phyloP scores from a whole-genome alignment of 306 rosid species.

The Corylus avellana region DNA sequence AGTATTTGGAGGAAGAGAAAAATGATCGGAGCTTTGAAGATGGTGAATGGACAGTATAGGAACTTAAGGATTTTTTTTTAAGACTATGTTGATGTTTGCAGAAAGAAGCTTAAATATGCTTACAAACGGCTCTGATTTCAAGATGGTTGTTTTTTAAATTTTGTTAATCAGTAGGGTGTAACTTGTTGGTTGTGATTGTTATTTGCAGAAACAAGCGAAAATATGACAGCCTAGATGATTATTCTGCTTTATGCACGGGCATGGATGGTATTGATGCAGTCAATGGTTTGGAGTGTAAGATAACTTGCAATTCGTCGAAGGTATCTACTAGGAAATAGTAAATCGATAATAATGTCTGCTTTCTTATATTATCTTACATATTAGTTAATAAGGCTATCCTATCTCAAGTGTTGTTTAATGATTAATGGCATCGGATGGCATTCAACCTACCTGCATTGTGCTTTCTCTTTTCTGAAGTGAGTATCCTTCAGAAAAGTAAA shows the following conservation, averaged over 20 bases:
- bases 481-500: background rate
- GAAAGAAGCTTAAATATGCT: background rate
- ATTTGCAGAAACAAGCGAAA: constrained; percentile 67
- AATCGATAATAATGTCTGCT: background rate
- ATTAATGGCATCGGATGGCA: background rate
- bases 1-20: too few relatives aligned
- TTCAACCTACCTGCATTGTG: background rate
- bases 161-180: background rate
- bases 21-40: too few relatives aligned
- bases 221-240: constrained; percentile 59
- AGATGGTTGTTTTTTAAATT: constrained; percentile 2
- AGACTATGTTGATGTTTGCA: background rate
- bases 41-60: too few relatives aligned
- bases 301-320: constrained; percentile 92
- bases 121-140: background rate
- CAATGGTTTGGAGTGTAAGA: constrained; percentile 97
- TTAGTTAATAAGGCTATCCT: too few relatives aligned
- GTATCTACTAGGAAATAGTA: constrained; percentile 35
- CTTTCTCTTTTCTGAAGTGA: background rate
- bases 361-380: constrained; percentile 3
- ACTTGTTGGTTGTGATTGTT: constrained; percentile 24
- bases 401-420: too few relatives aligned
- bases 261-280: constrained; percentile 74
- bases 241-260: constrained; percentile 54
- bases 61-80: too few relatives aligned